Percentiles rank a stretch among this genome's conserved stretches.
These are phyloP conservation scores for Penicillium sp. DNA, from an alignment of 2,329 filamentous ascomycete genomes.

Conservation along the genomic window DNA sequence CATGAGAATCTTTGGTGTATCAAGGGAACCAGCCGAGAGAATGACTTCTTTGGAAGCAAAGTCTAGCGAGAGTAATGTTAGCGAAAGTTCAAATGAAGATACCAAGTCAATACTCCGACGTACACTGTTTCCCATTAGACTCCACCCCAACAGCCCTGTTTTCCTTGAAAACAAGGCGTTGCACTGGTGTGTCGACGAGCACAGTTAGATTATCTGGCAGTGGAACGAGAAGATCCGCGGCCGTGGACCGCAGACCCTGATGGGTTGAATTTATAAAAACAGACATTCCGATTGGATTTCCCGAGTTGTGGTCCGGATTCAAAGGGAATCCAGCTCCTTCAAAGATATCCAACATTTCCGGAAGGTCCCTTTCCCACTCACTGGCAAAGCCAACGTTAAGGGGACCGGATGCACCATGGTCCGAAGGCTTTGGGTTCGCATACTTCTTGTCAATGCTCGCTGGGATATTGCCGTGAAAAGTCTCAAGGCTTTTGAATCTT, in stretches of 20 bases:
- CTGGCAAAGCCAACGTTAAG: conserved; percentile 48
- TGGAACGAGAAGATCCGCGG: conserved; percentile 46
- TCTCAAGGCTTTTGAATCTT: conserved; percentile 53
- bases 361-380: conserved; percentile 50
- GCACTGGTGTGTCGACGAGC: conserved; percentile 47
- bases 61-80: conserved; percentile 17
- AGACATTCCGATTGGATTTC: conserved; percentile 56
- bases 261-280: conserved; percentile 49
- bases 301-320: conserved; percentile 57
- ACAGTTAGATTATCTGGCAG: conserved; percentile 52
- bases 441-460: conserved; percentile 43
- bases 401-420: conserved; percentile 50
- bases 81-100: neutral
- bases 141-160: conserved; percentile 46
- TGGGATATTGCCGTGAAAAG: conserved; percentile 45
- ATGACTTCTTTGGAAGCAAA: conserved; percentile 38
- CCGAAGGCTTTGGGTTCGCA: conserved; percentile 38
- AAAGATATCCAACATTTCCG: conserved; percentile 45
- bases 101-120: conserved; percentile 15
- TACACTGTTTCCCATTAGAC: conserved; percentile 38
- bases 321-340: conserved; percentile 46
- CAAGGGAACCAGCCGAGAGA: conserved; percentile 36
- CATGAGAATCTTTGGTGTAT: conserved; percentile 42
- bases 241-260: conserved; percentile 49
- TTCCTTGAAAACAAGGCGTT: conserved; percentile 46